These are phyloP conservation scores for Metarhizium guizhouense DNA, from an alignment of 2,329 filamentous ascomycete genomes.

Conservation along the genomic window DNA sequence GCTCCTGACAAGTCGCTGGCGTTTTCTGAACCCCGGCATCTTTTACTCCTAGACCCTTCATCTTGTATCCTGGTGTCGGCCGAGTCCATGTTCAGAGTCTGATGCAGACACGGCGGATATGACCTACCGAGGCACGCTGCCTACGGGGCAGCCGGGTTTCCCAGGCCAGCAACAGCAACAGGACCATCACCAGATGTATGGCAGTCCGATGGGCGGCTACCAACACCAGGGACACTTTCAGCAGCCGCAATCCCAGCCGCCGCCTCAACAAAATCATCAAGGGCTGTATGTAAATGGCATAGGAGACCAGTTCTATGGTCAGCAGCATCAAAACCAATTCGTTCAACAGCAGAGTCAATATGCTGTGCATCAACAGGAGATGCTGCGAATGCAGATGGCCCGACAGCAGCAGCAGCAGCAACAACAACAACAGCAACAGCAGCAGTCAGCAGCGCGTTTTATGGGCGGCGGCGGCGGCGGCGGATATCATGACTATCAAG, in stretches of 20 bases:
- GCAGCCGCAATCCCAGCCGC: slow-evolving; percentile 11
- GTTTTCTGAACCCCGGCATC: background rate
- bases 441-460: slow-evolving; percentile 1
- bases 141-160: slow-evolving; percentile 19
- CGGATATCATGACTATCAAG: slow-evolving; percentile 3
- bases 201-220: slow-evolving; percentile 13
- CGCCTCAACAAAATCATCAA: slow-evolving; percentile 11
- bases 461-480: background rate
- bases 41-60: background rate
- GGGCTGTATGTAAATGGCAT: slow-evolving; percentile 4
- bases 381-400: slow-evolving; percentile 10
- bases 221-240: slow-evolving; percentile 14
- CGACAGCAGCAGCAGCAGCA: slow-evolving; percentile 17
- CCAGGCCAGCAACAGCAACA: slow-evolving; percentile 15
- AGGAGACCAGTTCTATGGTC: slow-evolving; percentile 12
- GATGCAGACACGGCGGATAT: slow-evolving; percentile 20
- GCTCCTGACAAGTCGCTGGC: background rate
- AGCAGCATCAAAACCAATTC: slow-evolving; percentile 11
- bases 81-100: slow-evolving; percentile 1
- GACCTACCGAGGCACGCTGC: slow-evolving; percentile 25
- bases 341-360: slow-evolving; percentile 14
- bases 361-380: slow-evolving; percentile 15
- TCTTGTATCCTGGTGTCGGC: background rate
- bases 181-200: slow-evolving; percentile 12
- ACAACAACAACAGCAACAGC: slow-evolving; percentile 14